Evolutionary conservation across 2,329 filamentous ascomycete species (phyloP), one percentile per base, ranked within the genome.

Genomic region (Ambrosiella beaveri): DNA sequence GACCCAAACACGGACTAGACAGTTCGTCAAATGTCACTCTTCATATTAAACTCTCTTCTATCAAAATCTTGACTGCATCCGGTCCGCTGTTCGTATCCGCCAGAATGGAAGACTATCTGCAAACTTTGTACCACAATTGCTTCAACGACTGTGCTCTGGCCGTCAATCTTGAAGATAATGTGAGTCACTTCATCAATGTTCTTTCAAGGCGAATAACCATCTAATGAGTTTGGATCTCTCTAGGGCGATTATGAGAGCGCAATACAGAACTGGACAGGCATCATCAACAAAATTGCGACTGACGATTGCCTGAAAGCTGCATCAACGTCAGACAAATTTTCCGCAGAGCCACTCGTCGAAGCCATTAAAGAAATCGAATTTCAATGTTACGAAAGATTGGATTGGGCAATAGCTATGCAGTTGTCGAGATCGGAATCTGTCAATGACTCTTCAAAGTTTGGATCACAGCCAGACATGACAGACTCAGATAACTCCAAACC

Each of bases 231-330:
- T 27, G 27, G 27, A 27, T 40, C 37, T 27, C 2, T 51, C 37
- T 58, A 96, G 88, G 88, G 88, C 64, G 91, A 96, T 68, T 90
- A 97, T 72, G 74, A 78, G 59, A 91, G 97, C 75, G 91, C 93
- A 12, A 79, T 95, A 69, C 80, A 88, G 66, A 90, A 88, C 66
- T 98, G 93, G 93, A 27, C n/a, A 13, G 9, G 13, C 7, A 54
- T 54, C 38, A 19, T 54, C 15, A 41, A 41, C 12, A 19, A 40
- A 15, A 54, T 54, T 8, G 40, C 52, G 12, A 15, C 44, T 15
- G 13, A 47, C 7, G 13, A 13, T 47, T 15, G 19, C 44, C 44
- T 17, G 11, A 47, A 13, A 17, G 7, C 44, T n/a, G 44, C 13
- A n/a, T 47, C 44, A 47, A 15, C 8, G 11, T 82, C 88, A 17